These are phyloP conservation scores for Aurinia saxatilis DNA, from an alignment of 345 rosid genomes.

Conservation along the genomic window DNA sequence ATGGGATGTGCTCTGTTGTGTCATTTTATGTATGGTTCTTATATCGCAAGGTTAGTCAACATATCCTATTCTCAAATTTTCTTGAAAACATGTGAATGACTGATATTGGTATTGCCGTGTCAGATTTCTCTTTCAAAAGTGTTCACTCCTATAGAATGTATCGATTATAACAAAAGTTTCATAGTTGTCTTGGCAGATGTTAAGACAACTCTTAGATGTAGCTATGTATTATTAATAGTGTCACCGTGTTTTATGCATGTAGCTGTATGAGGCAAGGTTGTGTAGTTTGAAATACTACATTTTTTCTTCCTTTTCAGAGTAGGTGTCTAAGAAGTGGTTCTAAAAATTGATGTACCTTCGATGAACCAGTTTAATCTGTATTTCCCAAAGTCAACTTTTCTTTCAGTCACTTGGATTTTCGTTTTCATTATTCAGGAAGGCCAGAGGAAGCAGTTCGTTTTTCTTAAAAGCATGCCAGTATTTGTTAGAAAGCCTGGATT, in stretches of 20 bases:
- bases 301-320: not conserved
- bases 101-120: not conserved
- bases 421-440: slow-evolving; percentile 40
- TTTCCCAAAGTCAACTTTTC: not conserved
- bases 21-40: slow-evolving; percentile 61
- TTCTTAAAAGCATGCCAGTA: slow-evolving; percentile 44
- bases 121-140: not conserved
- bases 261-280: slow-evolving; percentile 8
- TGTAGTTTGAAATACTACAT: not conserved
- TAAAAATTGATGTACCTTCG: not conserved
- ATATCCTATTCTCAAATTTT: slow-evolving; percentile 8
- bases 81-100: slow-evolving; percentile 1
- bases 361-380: slow-evolving; percentile 1
- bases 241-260: slow-evolving; percentile 13
- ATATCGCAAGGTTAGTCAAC: slow-evolving; percentile 48
- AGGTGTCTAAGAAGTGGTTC: slow-evolving; percentile 8
- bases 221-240: not conserved
- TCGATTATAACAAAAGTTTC: slow-evolving; percentile 1
- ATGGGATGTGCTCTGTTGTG: slow-evolving; percentile 54
- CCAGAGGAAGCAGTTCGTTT: slow-evolving; percentile 46
- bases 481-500: slow-evolving; percentile 54
- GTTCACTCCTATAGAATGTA: not conserved
- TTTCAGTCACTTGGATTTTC: slow-evolving; percentile 7
- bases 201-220: not conserved
- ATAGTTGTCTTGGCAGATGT: slow-evolving; percentile 1